Conservation (phyloP, 192 early-diverging fungal species). For the Backusella macrospora region DNA sequence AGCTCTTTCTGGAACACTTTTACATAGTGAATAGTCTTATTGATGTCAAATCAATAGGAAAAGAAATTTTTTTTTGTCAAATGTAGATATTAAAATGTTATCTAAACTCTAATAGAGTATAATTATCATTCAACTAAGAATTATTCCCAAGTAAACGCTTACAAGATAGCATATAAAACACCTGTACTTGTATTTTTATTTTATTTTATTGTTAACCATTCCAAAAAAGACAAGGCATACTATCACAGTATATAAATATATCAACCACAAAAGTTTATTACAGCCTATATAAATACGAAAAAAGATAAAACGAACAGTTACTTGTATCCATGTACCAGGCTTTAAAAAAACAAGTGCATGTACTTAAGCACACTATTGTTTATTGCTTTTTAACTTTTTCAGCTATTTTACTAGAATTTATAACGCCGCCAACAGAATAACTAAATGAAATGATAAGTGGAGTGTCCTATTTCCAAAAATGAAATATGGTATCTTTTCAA, state of each 20-base stretch:
- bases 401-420: neutral
- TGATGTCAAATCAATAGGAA: neutral
- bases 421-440: neutral
- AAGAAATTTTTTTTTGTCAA: neutral
- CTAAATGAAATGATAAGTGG: neutral
- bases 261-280: conserved; percentile 6
- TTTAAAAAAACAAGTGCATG: conserved; percentile 13
- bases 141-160: neutral
- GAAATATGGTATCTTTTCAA: neutral
- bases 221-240: neutral
- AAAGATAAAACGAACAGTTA: neutral
- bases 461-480: conserved; percentile 11
- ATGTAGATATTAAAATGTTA: neutral
- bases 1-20: neutral
- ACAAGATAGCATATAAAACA: neutral
- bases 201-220: neutral
- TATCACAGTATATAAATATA: neutral
- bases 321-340: conserved; percentile 10
- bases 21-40: neutral
- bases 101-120: neutral
- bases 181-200: neutral
- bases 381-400: neutral
- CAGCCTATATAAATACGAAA: neutral
- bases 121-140: neutral
- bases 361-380: conserved; percentile 10